Evolutionary conservation across 1,284 basidiomycete species (phyloP), one percentile per base, ranked within the genome.

Genomic region (Mrakiaceae sp.): DNA sequence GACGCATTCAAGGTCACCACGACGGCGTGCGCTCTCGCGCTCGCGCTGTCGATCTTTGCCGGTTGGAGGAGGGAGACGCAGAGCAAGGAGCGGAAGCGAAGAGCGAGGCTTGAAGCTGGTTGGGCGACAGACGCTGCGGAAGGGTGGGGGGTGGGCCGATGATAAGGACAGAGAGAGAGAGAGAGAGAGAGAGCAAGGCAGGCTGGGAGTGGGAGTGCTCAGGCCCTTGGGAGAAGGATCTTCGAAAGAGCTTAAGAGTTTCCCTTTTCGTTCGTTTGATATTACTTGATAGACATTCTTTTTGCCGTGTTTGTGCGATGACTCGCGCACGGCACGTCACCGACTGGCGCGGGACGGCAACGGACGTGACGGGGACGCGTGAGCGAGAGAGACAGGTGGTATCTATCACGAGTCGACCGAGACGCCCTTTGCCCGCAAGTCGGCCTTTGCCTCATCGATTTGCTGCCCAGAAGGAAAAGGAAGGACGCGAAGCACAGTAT

Each of bases 381-480:
- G 27, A 27, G 27, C 27, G 27, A 27, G 27, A 27, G 27, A 27
- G 27, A 27, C 27, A 27, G 27, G 27, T 27, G 27, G 27, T 27
- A 27, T 27, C 27, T 40, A 68, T 51, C 56, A 50, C 64, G 71
- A 87, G 73, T 88, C 87, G 65, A 88, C 84, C 46, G 79, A 79
- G 42, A 89, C 83, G 9, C 85, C 87, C 70, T 79, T 81, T 67
- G 78, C 74, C 69, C 86, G 79, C 62, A 89, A 75, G 67, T 86
- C 85, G 71, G 84, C 81, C 75, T 86, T 88, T 12, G 87, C 86
- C 70, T 81, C 79, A 27, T 80, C 78, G 49, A 88, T 84, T 75
- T 86, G 83, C 84, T 86, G 70, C 14, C 43, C 7, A 44, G 42
- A 8, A 43, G 57, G 11, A 58, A 42, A 7, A 42, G 27, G 16